Evolutionary conservation across 2,329 filamentous ascomycete genomes (phyloP).

Genomic region (Dactylellina haptotyla): DNA sequence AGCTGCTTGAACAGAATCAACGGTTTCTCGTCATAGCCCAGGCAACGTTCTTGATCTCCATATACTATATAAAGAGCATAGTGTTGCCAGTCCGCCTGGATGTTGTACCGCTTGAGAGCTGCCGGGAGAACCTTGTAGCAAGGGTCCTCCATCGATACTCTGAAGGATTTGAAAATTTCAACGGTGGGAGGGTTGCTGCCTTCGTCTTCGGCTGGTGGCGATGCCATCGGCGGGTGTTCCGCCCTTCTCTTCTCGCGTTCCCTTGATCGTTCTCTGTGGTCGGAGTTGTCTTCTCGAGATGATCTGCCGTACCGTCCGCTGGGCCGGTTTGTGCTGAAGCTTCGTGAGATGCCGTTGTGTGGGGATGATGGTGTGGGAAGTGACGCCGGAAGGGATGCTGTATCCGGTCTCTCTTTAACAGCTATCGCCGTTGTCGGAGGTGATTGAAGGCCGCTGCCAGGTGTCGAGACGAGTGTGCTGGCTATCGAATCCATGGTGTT

Average conservation of each 20-base stretch:
- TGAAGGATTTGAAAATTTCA: conserved; percentile 99
- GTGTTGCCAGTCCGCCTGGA: conserved; percentile 96
- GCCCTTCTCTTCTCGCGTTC: conserved; percentile 24
- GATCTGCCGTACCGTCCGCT: conserved; percentile 36
- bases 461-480: conserved; percentile 47
- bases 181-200: conserved; percentile 66
- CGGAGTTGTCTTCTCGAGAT: conserved; percentile 26
- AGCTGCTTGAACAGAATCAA: conserved; percentile 96
- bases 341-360: conserved; percentile 21
- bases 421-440: conserved; percentile 26
- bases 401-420: conserved; percentile 37
- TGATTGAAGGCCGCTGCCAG: conserved; percentile 35
- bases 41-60: conserved; percentile 94
- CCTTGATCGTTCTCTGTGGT: conserved; percentile 34
- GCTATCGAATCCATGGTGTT: conserved; percentile 44
- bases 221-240: conserved; percentile 24
- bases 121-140: conserved; percentile 97
- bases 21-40: conserved; percentile 91
- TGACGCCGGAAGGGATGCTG: conserved; percentile 4
- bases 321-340: conserved; percentile 51
- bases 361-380: conserved; percentile 36
- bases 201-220: conserved; percentile 45
- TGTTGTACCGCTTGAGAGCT: conserved; percentile 96
- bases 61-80: conserved; percentile 99
- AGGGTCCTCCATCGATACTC: conserved; percentile 96